Evolutionary conservation across 192 early-diverging fungal genomes (phyloP).

Genomic region (Mortierella claussenii): DNA sequence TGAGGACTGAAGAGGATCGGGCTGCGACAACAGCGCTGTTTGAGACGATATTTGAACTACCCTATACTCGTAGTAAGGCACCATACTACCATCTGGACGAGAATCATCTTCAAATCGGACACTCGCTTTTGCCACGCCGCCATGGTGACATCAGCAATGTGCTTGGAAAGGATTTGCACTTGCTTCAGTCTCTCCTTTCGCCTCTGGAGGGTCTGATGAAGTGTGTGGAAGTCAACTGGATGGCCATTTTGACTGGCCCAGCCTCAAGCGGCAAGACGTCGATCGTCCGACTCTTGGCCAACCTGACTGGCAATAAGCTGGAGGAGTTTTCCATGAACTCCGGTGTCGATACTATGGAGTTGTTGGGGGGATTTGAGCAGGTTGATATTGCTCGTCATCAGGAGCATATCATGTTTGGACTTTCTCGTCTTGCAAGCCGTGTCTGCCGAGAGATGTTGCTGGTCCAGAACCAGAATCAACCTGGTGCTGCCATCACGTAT

Average conservation of each 20-base stretch:
- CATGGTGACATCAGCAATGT: conserved; percentile 41
- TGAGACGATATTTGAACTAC: conserved; percentile 62
- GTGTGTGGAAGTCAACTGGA: conserved; percentile 90
- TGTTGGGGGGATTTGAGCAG: conserved; percentile 98
- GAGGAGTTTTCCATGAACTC: conserved; percentile 97
- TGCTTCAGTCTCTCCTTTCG: conserved; percentile 72
- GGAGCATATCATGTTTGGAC: conserved; percentile 57
- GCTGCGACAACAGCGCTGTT: conserved; percentile 64
- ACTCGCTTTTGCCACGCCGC: conserved; percentile 65
- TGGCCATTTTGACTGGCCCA: conserved; percentile 90
- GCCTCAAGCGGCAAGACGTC: conserved; percentile 90
- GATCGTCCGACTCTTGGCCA: conserved; percentile 84
- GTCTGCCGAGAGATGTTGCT: conserved; percentile 58
- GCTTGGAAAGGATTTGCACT: conserved; percentile 63
- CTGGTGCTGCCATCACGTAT: conserved; percentile 17
- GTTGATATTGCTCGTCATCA: conserved; percentile 84
- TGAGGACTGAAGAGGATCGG: conserved; percentile 87
- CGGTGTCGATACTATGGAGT: conserved; percentile 92
- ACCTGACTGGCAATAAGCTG: conserved; percentile 82
- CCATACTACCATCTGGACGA: conserved; percentile 65
- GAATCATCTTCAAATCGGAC: conserved; percentile 67
- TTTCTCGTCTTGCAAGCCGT: conserved; percentile 57
- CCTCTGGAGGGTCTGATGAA: conserved; percentile 83
- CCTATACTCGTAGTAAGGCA: conserved; percentile 45
- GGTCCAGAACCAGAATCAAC: conserved; percentile 1